Evolutionary conservation across 192 early-diverging fungal species (phyloP).

Genomic region (Coemansia sp.): DNA sequence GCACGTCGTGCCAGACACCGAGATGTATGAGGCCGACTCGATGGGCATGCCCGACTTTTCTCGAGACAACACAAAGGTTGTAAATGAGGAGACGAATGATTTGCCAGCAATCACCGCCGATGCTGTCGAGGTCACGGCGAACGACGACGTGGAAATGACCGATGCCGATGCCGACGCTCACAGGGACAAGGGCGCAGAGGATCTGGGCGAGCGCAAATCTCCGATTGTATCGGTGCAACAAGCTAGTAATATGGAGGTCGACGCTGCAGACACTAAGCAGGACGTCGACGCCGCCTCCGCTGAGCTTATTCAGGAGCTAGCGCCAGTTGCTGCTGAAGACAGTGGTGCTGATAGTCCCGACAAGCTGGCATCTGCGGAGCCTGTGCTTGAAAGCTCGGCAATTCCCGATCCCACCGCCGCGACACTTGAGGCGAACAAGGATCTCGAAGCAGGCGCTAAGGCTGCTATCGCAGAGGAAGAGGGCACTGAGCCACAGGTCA

Average conservation of each 20-base stretch:
- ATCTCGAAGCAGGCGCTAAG: neutral
- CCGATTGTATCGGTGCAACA: neutral
- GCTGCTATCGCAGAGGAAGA: neutral
- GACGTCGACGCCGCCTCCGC: neutral
- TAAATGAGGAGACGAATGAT: conserved; percentile 48
- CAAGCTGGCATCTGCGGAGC: neutral
- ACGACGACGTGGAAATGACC: conserved; percentile 31
- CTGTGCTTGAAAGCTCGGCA: neutral
- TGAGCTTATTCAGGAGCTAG: neutral
- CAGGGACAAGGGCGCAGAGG: neutral
- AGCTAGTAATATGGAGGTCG: conserved; percentile 4
- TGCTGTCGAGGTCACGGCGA: neutral
- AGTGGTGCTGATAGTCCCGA: neutral
- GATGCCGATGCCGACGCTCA: neutral
- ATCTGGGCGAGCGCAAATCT: neutral
- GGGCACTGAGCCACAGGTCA: neutral
- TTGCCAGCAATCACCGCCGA: neutral
- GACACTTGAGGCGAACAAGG: neutral
- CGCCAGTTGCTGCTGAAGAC: neutral
- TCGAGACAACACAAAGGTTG: conserved; percentile 41
- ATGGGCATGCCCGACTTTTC: conserved; percentile 35
- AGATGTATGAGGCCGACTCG: conserved; percentile 57
- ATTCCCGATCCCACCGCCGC: neutral
- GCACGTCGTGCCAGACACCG: conserved; percentile 54
- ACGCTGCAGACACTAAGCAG: neutral